phyloP scores from a whole-genome alignment of 1,284 basidiomycete species.

The Hemileccinum hortonii region DNA sequence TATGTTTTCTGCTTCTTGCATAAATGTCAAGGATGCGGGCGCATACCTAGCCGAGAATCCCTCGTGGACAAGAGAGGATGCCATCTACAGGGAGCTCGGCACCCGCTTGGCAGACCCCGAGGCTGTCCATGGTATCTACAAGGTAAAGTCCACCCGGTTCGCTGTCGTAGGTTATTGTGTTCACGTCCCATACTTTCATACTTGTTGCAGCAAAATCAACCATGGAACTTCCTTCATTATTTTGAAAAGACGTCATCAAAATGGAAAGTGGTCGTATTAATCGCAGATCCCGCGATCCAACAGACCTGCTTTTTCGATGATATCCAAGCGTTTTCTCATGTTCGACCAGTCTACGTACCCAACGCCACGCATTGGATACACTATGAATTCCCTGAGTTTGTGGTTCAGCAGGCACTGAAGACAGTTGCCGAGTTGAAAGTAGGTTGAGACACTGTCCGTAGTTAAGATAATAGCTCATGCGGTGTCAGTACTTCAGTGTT shows the following conservation, averaged over 20 bases:
- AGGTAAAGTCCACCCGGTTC: neutral
- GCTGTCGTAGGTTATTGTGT: neutral
- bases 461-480: neutral
- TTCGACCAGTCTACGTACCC: slow-evolving; percentile 9
- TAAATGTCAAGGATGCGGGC: slow-evolving; percentile 4
- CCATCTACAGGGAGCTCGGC: slow-evolving; percentile 18
- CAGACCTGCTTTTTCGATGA: slow-evolving; percentile 12
- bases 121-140: slow-evolving; percentile 14
- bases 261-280: slow-evolving; percentile 6
- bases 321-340: slow-evolving; percentile 4
- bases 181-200: neutral
- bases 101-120: slow-evolving; percentile 10
- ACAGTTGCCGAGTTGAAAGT: slow-evolving; percentile 2
- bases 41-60: slow-evolving; percentile 16
- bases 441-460: neutral
- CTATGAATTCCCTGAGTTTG: slow-evolving; percentile 10
- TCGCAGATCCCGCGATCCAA: slow-evolving; percentile 11
- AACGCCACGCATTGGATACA: slow-evolving; percentile 21
- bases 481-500: neutral
- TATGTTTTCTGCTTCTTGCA: slow-evolving; percentile 10
- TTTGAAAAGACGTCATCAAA: slow-evolving; percentile 8
- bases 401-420: slow-evolving; percentile 14
- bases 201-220: slow-evolving; percentile 12
- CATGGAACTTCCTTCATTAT: slow-evolving; percentile 13
- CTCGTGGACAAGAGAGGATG: slow-evolving; percentile 14